Base-by-base conservation (phyloP, 345 rosid genomes). In the Lagerstroemia speciosa region DNA sequence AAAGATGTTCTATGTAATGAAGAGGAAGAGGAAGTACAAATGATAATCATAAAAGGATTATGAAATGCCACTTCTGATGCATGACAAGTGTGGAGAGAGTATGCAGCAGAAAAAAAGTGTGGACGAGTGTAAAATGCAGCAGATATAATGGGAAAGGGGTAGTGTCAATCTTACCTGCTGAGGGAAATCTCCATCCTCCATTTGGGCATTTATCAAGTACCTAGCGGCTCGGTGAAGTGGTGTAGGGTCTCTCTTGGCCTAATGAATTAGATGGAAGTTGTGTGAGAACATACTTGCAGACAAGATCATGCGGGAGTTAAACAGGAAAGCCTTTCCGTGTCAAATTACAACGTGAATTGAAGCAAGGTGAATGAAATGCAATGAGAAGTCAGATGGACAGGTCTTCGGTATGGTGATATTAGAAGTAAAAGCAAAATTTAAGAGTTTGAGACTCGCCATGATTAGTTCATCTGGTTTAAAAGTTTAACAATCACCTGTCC, bases 401-500 rank as follows among this genome's bases (percentile, higher is more conserved):
- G 38, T n/a, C 38, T 36, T 36, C 38, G 8, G 38, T 36, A 5
- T 36, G 5, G 8, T 9, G 8, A 16, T 4, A 41, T 41, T 41
- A 41, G 3, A 41, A 41, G 46, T 8, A 41, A 22, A 5, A 48
- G 55, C 55, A 48, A 48, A 24, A 19, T 19, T 8, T 48, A 48
- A 19, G 55, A 19, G 55, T 48, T 48, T 8, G 3, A 48, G 8
- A 19, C 24, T 48, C 24, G 5, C 2, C 55, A 48, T 24, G 3
- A 48, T 37, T 31, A 29, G 36, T 55, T 65, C 24, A 41, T 37
- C 27, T 38, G 29, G 69, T 26, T n/a, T 16, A 38, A 48, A 65
- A 48, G 55, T 60, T 57, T 11, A 32, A 16, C 24, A 43, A 16
- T 8, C 72, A 84, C 88, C 85, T 84, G 85, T 10, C 82, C 84